phyloP scores from a whole-genome alignment of 2,329 filamentous ascomycete species.

The Nannizzia gypsea region DNA sequence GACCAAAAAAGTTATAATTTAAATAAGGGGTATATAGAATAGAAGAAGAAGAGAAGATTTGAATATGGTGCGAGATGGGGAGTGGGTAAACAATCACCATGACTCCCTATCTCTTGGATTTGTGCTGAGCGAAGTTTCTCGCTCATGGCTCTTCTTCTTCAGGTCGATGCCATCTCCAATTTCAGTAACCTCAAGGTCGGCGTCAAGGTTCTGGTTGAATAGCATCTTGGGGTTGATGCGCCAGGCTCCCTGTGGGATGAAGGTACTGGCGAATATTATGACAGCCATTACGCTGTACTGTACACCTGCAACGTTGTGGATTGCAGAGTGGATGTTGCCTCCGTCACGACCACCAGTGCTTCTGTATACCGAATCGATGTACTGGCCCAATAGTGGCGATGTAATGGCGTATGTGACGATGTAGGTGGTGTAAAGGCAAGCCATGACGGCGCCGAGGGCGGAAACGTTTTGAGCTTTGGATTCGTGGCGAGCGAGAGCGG shows the following conservation, averaged over 20 bases:
- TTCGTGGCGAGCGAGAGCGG: conserved; percentile 37
- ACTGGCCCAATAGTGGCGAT: conserved; percentile 35
- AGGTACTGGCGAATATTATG: conserved; percentile 35
- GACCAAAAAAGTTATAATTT: not conserved
- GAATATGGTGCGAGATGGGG: not conserved
- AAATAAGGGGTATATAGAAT: not conserved
- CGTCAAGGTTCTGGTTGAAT: conserved; percentile 14
- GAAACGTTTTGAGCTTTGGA: conserved; percentile 36
- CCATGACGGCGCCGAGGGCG: conserved; percentile 41
- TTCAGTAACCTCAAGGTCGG: conserved; percentile 13
- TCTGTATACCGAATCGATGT: conserved; percentile 35
- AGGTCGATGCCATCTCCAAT: conserved; percentile 9
- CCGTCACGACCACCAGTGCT: conserved; percentile 18
- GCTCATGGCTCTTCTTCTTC: conserved; percentile 9
- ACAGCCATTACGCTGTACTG: conserved; percentile 37
- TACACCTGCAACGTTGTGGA: conserved; percentile 37
- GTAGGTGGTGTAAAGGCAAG: conserved; percentile 41
- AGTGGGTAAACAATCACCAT: conserved; percentile 7
- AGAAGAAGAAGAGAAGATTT: not conserved
- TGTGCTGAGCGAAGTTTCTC: conserved; percentile 6
- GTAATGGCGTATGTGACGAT: conserved; percentile 39
- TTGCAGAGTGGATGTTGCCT: conserved; percentile 30
- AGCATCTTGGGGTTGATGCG: conserved; percentile 30
- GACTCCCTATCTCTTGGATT: conserved; percentile 2
- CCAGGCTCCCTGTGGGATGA: conserved; percentile 37